Conservation (phyloP, 441 rosid species). For the Erysimum cheiri region DNA sequence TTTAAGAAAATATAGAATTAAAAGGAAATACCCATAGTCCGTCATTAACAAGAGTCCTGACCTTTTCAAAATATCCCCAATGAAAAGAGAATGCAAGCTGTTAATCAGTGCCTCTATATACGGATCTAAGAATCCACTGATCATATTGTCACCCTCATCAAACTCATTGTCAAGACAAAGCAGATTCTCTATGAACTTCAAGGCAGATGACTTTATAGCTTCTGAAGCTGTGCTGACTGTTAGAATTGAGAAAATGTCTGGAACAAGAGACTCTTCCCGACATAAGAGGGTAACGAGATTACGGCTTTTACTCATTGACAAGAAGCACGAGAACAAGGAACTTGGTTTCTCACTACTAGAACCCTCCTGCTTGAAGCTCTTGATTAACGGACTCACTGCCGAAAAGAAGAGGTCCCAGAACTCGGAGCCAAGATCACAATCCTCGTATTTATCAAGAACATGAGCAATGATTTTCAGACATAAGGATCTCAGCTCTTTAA, state of each 20-base stretch:
- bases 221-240: conserved; percentile 76
- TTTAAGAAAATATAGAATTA: conserved; percentile 21
- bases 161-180: conserved; percentile 71
- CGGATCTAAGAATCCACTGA: conserved; percentile 57
- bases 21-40: conserved; percentile 27
- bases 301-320: conserved; percentile 89
- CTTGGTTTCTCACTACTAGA: conserved; percentile 97
- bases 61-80: conserved; percentile 72
- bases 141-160: conserved; percentile 54
- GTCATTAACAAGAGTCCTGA: conserved; percentile 40
- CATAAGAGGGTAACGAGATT: conserved; percentile 62
- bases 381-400: conserved; percentile 74
- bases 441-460: conserved; percentile 84
- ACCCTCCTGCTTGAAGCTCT: conserved; percentile 88
- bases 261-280: conserved; percentile 68
- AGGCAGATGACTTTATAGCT: conserved; percentile 70
- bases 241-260: conserved; percentile 86
- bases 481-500: conserved; percentile 84
- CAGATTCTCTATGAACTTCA: conserved; percentile 84
- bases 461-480: conserved; percentile 77
- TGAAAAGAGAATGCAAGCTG: conserved; percentile 79
- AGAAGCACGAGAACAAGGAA: conserved; percentile 85
- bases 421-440: conserved; percentile 73
- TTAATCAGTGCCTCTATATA: conserved; percentile 67
- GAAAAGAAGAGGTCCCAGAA: conserved; percentile 90